Evolutionary conservation across 805 yeast genomes (phyloP).

Genomic region (Schwanniomyces sp.): DNA sequence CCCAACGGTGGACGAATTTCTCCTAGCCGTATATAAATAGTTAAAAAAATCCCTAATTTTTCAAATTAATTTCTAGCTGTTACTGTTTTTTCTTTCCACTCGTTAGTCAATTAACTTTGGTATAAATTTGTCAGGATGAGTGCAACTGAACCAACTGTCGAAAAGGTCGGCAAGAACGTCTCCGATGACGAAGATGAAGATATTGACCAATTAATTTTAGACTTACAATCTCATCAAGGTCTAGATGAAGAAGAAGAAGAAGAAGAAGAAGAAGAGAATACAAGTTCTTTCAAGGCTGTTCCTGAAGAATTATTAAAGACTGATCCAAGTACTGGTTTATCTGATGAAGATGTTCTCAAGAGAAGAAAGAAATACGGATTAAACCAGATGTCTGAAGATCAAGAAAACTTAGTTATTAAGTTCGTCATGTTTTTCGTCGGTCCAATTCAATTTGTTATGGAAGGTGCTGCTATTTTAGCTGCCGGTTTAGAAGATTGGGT

Average conservation of each 20-base stretch:
- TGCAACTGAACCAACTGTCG: conserved; percentile 55
- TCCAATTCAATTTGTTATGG: conserved; percentile 97
- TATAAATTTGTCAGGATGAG: conserved; percentile 16
- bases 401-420: conserved; percentile 75
- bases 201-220: conserved; percentile 66
- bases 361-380: conserved; percentile 91
- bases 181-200: conserved; percentile 56
- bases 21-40: conserved; percentile 6
- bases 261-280: conserved; percentile 40
- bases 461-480: conserved; percentile 92
- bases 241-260: conserved; percentile 47
- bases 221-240: conserved; percentile 70
- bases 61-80: conserved; percentile 4
- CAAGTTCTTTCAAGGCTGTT: conserved; percentile 58
- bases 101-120: conserved; percentile 8
- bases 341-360: conserved; percentile 71
- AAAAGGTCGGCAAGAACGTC: conserved; percentile 52
- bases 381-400: conserved; percentile 89
- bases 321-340: conserved; percentile 74
- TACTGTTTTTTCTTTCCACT: conserved; percentile 8
- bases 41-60: background rate
- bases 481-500: conserved; percentile 98
- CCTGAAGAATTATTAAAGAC: conserved; percentile 87
- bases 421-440: conserved; percentile 88
- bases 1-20: conserved; percentile 5